phyloP scores from a whole-genome alignment of 2,329 filamentous ascomycete species.

The Cercospora brassicicola region DNA sequence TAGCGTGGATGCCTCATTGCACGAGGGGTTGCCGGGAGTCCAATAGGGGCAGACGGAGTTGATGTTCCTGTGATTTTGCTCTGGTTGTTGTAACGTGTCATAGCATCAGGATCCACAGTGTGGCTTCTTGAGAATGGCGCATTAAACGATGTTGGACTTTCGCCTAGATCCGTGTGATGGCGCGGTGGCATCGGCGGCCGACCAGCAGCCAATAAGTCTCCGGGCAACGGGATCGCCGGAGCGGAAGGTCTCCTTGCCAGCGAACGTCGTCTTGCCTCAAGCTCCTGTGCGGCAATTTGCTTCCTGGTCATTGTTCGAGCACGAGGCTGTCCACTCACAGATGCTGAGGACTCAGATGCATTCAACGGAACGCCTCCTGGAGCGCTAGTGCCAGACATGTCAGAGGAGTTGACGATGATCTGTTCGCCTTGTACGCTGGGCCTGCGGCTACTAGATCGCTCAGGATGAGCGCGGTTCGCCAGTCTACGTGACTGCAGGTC shows the following conservation, averaged over 20 bases:
- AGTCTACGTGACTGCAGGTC: slow-evolving; percentile 38
- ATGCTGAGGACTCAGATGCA: slow-evolving; percentile 19
- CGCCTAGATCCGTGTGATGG: slow-evolving; percentile 44
- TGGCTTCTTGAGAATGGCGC: slow-evolving; percentile 57
- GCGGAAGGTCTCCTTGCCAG: slow-evolving; percentile 76
- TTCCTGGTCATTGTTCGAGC: slow-evolving; percentile 40
- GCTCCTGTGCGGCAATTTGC: slow-evolving; percentile 66
- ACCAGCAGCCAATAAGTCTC: slow-evolving; percentile 45
- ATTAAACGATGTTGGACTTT: slow-evolving; percentile 46
- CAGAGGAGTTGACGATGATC: slow-evolving; percentile 5
- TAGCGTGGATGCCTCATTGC: slow-evolving; percentile 82
- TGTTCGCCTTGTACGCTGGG: slow-evolving; percentile 16
- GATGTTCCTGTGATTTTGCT: slow-evolving; percentile 42
- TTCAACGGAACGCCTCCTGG: slow-evolving; percentile 9
- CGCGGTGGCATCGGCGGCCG: slow-evolving; percentile 43
- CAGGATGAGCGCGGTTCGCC: slow-evolving; percentile 27
- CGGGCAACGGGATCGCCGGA: slow-evolving; percentile 75
- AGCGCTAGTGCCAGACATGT: slow-evolving; percentile 5
- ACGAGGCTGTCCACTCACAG: slow-evolving; percentile 14
- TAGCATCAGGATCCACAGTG: slow-evolving; percentile 62
- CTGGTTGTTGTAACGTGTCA: slow-evolving; percentile 38
- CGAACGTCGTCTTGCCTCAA: slow-evolving; percentile 84
- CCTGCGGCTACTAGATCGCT: slow-evolving; percentile 27
- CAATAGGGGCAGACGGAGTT: slow-evolving; percentile 61
- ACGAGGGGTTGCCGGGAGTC: slow-evolving; percentile 85